Percentiles rank a stretch among this genome's conserved stretches.
phyloP scores from a whole-genome alignment of 2,329 filamentous ascomycete species.

The Trichophyton rubrum region DNA sequence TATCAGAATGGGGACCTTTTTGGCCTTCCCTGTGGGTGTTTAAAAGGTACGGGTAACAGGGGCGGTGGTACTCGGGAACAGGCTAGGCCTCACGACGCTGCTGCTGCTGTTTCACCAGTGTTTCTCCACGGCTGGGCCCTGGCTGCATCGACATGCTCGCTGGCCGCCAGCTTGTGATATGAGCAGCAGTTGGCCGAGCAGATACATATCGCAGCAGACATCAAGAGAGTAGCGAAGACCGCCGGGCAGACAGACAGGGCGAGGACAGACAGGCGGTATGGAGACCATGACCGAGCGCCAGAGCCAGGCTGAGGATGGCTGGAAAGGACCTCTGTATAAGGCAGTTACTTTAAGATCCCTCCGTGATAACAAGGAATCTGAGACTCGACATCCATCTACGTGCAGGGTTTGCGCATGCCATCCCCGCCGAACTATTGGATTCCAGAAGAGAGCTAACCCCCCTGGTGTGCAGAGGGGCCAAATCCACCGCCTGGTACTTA shows the following conservation, averaged over 20 bases:
- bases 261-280: background rate
- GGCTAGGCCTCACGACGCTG: background rate
- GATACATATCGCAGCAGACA: background rate
- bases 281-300: background rate
- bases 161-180: background rate
- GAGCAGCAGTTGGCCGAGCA: background rate
- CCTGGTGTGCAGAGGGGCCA: background rate
- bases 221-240: no score
- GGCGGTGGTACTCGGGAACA: background rate
- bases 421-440: conserved; percentile 4
- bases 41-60: background rate
- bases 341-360: background rate
- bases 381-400: background rate
- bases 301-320: background rate
- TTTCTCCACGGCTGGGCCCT: background rate
- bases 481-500: background rate
- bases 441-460: conserved; percentile 1
- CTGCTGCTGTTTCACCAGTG: conserved; percentile 2
- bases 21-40: background rate
- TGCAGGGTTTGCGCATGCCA: conserved; percentile 1
- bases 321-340: background rate
- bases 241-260: no score
- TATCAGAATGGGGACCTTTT: background rate
- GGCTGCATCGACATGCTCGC: background rate
- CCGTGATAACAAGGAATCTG: conserved; percentile 4